These are phyloP conservation scores for Fusarium circinatum DNA, from an alignment of 2,329 filamentous ascomycete species.

Conservation along the genomic window DNA sequence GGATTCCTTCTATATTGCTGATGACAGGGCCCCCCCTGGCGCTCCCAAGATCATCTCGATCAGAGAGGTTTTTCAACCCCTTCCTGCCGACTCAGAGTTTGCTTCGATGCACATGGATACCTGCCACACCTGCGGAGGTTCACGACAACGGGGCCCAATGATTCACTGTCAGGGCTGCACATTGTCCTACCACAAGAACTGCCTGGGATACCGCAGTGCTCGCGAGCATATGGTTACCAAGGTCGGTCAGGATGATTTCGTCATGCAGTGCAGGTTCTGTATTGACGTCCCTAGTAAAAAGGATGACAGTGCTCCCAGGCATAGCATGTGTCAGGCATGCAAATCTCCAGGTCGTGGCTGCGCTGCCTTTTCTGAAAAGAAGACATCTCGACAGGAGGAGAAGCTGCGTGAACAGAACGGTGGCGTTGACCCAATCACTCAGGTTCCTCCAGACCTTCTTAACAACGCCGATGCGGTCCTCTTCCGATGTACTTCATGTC, in stretches of 20 bases:
- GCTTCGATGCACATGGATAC: constrained; percentile 71
- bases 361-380: constrained; percentile 75
- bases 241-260: constrained; percentile 77
- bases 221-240: constrained; percentile 95
- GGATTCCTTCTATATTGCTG: constrained; percentile 63
- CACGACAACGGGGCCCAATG: constrained; percentile 68
- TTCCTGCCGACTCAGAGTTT: constrained; percentile 74
- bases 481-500: constrained; percentile 84
- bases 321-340: constrained; percentile 79
- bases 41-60: constrained; percentile 70
- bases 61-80: constrained; percentile 76
- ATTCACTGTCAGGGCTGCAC: constrained; percentile 94
- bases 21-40: constrained; percentile 54
- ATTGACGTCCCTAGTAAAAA: constrained; percentile 75
- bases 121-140: constrained; percentile 75
- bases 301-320: constrained; percentile 74
- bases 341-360: constrained; percentile 74
- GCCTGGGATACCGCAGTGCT: constrained; percentile 76
- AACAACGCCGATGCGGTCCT: constrained; percentile 82
- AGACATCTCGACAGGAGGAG: constrained; percentile 84
- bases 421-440: constrained; percentile 79
- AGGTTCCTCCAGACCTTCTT: constrained; percentile 70
- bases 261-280: constrained; percentile 91
- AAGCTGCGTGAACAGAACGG: constrained; percentile 81
- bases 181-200: constrained; percentile 82